Evolutionary conservation across 202 grass and related monocot species (phyloP), one percentile per base, ranked within the genome.

Genomic region (Panicum virgatum): DNA sequence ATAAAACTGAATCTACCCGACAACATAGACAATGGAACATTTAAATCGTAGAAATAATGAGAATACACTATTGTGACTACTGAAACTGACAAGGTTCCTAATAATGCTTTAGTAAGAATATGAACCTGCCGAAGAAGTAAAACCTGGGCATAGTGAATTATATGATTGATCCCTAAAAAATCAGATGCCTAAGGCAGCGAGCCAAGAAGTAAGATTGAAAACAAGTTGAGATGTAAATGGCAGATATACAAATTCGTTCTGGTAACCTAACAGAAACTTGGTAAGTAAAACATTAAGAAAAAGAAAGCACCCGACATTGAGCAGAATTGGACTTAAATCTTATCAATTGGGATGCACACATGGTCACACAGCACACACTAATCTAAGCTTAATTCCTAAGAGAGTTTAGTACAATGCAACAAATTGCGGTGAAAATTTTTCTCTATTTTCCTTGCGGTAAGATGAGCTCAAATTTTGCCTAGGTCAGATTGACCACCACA

Each of bases 1-100:
- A n/a, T n/a, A n/a, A n/a, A n/a, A n/a, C n/a, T 66, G 57, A 66
- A 73, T 30, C 27, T 39, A 76, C n/a, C 29, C 73, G n/a, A 68
- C 6, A 62, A 81, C 42, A 64, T 77, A 45, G 37, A 64, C 15
- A 12, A 60, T 51, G 42, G 5, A 12, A 12, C 40, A 15, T 22
- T 66, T 70, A 82, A 57, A 19, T 26, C 26, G 30, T 57, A 18
- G 15, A 51, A 51, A 51, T 51, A 51, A 69, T 39, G 27, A 20
- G 15, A 78, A 69, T 19, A 47, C 43, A 48, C 54, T 6, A 52
- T 52, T 51, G 42, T 62, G 14, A 62, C 40, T 62, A 32, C 40
- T 30, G n/a, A 70, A 73, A 77, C 45, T 54, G 70, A 48, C 13
- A 48, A 4, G 37, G 50, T 68, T 68, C 3, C 45, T 66, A 44